These are phyloP conservation scores for Wickerhamiella musiphila DNA, from an alignment of 805 yeast species.

Conservation along the genomic window DNA sequence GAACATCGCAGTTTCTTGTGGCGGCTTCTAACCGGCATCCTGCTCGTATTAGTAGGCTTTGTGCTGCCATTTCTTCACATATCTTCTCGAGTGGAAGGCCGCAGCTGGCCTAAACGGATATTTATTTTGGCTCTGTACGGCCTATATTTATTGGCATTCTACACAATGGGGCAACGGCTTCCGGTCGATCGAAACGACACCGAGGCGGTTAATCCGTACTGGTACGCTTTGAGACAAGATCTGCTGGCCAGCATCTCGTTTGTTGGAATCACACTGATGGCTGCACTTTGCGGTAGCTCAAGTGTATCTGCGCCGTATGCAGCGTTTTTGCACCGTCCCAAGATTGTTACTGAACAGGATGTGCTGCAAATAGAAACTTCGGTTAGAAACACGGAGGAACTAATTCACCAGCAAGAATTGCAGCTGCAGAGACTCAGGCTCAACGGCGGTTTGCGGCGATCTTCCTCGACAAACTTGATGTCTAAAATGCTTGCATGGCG, in stretches of 20 bases:
- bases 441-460: slow-evolving; percentile 7
- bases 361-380: slow-evolving; percentile 18
- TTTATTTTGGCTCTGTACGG: slow-evolving; percentile 16
- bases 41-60: slow-evolving; percentile 10
- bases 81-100: neutral
- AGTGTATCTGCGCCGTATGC: slow-evolving; percentile 26
- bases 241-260: slow-evolving; percentile 23
- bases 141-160: slow-evolving; percentile 14
- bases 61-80: slow-evolving; percentile 11
- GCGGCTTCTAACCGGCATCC: slow-evolving; percentile 14
- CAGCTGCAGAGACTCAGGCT: slow-evolving; percentile 15
- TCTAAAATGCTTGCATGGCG: slow-evolving; percentile 12
- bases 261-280: slow-evolving; percentile 27
- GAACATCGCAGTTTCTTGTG: slow-evolving; percentile 11
- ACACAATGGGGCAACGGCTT: slow-evolving; percentile 19
- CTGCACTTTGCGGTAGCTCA: slow-evolving; percentile 25
- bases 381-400: slow-evolving; percentile 18
- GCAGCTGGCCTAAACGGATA: neutral
- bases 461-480: slow-evolving; percentile 17
- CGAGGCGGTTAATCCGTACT: slow-evolving; percentile 1
- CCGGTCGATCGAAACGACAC: slow-evolving; percentile 12
- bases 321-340: slow-evolving; percentile 16
- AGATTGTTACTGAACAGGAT: slow-evolving; percentile 17
- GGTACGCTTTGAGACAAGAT: slow-evolving; percentile 14
- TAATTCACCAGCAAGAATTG: slow-evolving; percentile 16